phyloP scores from a whole-genome alignment of 345 rosid genomes.

The Eucalyptus pumila region DNA sequence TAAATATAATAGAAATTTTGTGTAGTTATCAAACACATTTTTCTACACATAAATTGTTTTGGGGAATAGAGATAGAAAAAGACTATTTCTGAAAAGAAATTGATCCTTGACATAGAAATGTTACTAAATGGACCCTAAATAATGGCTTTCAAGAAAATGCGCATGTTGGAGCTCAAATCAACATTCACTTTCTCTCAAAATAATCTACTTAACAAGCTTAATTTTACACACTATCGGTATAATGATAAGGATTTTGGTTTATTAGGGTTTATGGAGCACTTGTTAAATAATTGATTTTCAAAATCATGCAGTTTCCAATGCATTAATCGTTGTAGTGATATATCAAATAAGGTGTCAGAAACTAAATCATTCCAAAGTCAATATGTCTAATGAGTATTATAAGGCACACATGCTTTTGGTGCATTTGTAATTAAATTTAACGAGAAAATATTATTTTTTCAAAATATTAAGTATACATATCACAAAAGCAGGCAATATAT shows the following conservation, averaged over 20 bases:
- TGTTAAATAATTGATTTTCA: background rate
- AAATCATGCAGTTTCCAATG: background rate
- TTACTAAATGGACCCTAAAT: rapidly evolving
- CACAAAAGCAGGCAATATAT: too few relatives aligned
- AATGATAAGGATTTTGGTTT: background rate
- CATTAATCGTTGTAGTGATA: background rate
- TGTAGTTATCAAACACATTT: rapidly evolving
- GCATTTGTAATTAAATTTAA: background rate
- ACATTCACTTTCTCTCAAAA: background rate
- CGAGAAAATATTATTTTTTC: background rate
- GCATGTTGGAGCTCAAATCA: rapidly evolving
- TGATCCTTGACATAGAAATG: rapidly evolving
- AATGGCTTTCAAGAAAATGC: background rate
- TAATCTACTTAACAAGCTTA: background rate
- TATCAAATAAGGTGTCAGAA: background rate
- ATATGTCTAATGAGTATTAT: background rate
- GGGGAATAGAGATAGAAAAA: too few relatives aligned
- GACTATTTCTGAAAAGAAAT: rapidly evolving
- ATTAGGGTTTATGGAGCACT: background rate
- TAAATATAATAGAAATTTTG: rapidly evolving
- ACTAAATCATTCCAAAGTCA: background rate
- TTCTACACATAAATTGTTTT: too few relatives aligned
- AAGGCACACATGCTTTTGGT: background rate
- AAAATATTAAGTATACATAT: background rate
- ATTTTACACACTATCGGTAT: background rate